Conservation (phyloP, 345 rosid species). For the Turritis glabra region DNA sequence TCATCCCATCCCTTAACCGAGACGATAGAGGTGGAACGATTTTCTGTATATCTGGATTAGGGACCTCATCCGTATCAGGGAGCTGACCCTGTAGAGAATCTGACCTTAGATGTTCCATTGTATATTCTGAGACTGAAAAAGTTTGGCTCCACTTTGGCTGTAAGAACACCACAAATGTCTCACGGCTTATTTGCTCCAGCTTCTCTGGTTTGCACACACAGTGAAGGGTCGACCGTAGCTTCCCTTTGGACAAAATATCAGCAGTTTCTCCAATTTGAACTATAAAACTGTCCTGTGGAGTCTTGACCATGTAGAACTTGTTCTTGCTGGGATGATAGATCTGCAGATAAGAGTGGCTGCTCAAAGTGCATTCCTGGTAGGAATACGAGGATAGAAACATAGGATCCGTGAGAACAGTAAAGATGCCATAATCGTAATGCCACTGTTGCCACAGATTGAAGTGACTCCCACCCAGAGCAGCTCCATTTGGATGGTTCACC, state of each 20-base stretch:
- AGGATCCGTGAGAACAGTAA: constrained; percentile 86
- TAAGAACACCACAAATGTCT: constrained; percentile 76
- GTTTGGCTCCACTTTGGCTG: constrained; percentile 87
- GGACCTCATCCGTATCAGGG: constrained; percentile 10
- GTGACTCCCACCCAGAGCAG: constrained; percentile 36
- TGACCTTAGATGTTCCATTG: constrained; percentile 33
- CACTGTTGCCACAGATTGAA: constrained; percentile 83
- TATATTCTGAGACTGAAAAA: constrained; percentile 51
- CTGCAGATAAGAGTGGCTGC: constrained; percentile 55
- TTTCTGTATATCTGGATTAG: constrained; percentile 42
- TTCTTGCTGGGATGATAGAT: constrained; percentile 60
- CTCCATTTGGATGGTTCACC: constrained; percentile 21
- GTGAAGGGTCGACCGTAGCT: constrained; percentile 77
- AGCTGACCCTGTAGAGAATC: constrained; percentile 26
- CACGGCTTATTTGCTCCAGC: constrained; percentile 62
- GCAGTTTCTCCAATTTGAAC: constrained; percentile 93
- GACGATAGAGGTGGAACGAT: constrained; percentile 68
- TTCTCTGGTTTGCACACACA: constrained; percentile 64
- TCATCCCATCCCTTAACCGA: constrained; percentile 84
- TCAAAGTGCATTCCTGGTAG: constrained; percentile 44
- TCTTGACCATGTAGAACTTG: constrained; percentile 58
- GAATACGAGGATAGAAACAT: constrained; percentile 52
- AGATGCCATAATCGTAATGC: constrained; percentile 92
- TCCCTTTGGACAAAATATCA: constrained; percentile 72
- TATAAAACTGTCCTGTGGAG: constrained; percentile 71